Evolutionary conservation across 108 stramenopile species (phyloP).

Genomic region (Heterococcus sp.): DNA sequence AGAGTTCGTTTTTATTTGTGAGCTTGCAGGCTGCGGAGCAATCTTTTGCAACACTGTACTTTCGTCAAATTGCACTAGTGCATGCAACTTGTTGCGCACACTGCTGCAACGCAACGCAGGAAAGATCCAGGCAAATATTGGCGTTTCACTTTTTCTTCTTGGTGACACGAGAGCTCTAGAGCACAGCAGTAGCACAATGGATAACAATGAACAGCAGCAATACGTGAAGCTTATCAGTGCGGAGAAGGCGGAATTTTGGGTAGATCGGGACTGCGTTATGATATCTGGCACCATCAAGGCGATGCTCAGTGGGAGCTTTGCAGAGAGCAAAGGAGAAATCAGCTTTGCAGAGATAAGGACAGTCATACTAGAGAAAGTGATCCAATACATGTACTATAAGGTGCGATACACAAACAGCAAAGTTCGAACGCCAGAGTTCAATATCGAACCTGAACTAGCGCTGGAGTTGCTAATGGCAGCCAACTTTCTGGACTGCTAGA

Average conservation of each 20-base stretch:
- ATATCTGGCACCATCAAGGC: slow-evolving; percentile 63
- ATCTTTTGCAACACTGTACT: too few species aligned
- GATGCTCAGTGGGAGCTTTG: slow-evolving; percentile 60
- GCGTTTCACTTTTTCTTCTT: too few species aligned
- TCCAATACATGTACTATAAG: slow-evolving; percentile 63
- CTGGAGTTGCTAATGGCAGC: slow-evolving; percentile 65
- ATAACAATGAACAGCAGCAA: slow-evolving; percentile 2
- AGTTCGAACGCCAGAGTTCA: slow-evolving; percentile 59
- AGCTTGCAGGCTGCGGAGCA: too few species aligned
- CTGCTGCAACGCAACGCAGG: too few species aligned
- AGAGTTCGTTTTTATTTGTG: too few species aligned
- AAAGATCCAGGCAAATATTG: too few species aligned
- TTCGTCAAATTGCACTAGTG: too few species aligned
- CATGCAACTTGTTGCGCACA: too few species aligned
- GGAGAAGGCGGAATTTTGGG: slow-evolving; percentile 65
- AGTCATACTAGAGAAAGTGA: slow-evolving; percentile 62
- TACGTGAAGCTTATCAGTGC: slow-evolving; percentile 52
- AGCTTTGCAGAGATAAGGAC: slow-evolving; percentile 64
- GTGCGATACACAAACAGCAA: slow-evolving; percentile 59
- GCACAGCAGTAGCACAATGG: too few species aligned
- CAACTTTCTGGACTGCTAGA: slow-evolving; percentile 67
- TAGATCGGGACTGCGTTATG: slow-evolving; percentile 62
- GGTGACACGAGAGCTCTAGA: too few species aligned
- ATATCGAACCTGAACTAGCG: slow-evolving; percentile 64
- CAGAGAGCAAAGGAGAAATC: slow-evolving; percentile 54